phyloP scores from a whole-genome alignment of 495 filamentous ascomycete genomes.

The Echria macrotheca region DNA sequence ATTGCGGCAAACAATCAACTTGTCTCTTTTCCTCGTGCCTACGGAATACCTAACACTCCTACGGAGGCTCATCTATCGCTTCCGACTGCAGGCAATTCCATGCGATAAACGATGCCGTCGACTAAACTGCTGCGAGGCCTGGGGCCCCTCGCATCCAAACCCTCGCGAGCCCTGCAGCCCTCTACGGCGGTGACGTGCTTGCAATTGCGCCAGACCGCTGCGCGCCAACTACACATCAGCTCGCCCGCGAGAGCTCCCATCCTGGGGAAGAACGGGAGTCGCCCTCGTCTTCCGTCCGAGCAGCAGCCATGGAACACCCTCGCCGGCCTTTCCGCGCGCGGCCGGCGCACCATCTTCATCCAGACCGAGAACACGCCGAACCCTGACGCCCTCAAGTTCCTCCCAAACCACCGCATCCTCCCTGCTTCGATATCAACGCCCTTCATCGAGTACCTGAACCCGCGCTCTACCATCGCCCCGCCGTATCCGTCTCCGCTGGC shows the following conservation, averaged over 20 bases:
- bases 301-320: no score
- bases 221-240: no score
- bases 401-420: conserved; percentile 77
- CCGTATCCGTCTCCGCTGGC: conserved; percentile 93
- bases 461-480: conserved; percentile 79
- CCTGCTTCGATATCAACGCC: conserved; percentile 64
- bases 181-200: no score
- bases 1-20: conserved; percentile 15
- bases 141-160: conserved; percentile 21
- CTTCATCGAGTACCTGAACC: conserved; percentile 86
- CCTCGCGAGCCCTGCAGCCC: conserved; percentile 10
- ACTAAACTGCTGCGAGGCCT: conserved; percentile 24
- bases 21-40: no score
- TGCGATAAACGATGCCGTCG: conserved; percentile 24
- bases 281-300: conserved; percentile 17
- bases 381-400: conserved; percentile 86
- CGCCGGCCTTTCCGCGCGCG: no score
- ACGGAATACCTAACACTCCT: no score
- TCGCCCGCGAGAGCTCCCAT: no score
- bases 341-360: conserved; percentile 83
- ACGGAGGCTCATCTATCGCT: no score
- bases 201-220: no score
- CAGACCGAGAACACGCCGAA: conserved; percentile 95
- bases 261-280: no score
- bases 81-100: no score